Base-by-base conservation (phyloP, 2,329 filamentous ascomycete species). In the Xylariaceae sp. region DNA sequence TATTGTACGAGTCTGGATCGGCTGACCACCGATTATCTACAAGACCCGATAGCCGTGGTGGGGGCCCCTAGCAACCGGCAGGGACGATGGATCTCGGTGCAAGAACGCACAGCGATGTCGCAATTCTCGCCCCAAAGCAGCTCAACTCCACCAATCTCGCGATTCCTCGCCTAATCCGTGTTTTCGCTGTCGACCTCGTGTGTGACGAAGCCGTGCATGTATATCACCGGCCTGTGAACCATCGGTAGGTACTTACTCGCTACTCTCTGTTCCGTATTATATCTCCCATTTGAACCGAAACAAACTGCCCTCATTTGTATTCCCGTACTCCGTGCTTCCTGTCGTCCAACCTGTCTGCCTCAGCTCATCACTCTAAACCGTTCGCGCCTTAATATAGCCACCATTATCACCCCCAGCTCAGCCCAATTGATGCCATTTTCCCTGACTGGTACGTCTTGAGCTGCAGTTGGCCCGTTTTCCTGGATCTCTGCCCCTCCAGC, bases 51-150 rank as follows among this genome's bases (percentile, higher is more conserved):
- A 69, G 65, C 68, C 67, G 68, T 61, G 45, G 67, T 66, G 66
- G 67, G 64, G 45, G 49, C 54, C 55, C 48, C 63, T 49, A 55
- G 52, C 61, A 60, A 57, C 59, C 49, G 49, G 10, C 23, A 51
- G 53, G 59, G 57, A 65, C 64, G 62, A 58, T 63, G 68, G 67
- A 66, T 69, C 65, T 69, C 68, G 68, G 68, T 64, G 55, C 51
- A n/a, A 58, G 51, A 35, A 52, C 53, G 53, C 59, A 56, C 56
- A 64, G 68, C 59, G 69, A 75, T 75, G 73, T 74, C 73, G 73
- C 73, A 72, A 75, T 75, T 71, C 67, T 69, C 61, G 68, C 71
- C 69, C 68, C 69, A 72, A 69, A 74, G 73, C 73, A 74, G 58
- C 71, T 51, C 68, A 72, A n/a, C 56, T 59, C 59, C 47, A 72